Conservation (phyloP, 306 rosid genomes). For the Trifolium pratense region DNA sequence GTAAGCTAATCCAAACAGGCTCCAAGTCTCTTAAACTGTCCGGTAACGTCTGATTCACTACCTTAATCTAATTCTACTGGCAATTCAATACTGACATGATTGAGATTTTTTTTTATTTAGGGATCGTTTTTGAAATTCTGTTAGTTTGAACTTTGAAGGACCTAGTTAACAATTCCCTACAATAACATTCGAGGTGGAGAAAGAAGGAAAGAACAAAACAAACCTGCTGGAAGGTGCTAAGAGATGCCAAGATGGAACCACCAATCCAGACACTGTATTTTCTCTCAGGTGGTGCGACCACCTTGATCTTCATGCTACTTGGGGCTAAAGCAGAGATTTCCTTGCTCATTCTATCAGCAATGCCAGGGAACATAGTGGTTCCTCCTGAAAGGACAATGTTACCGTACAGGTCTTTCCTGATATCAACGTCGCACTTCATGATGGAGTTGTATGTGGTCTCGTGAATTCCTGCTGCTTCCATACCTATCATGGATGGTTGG, state of each 20-base stretch:
- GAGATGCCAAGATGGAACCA: constrained; percentile 98
- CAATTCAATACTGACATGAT: background rate
- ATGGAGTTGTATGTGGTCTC: constrained; percentile 99
- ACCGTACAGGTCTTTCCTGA: constrained; percentile 95
- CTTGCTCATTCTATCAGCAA: constrained; percentile 98
- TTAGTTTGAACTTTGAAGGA: background rate
- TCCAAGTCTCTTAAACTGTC: too few relatives aligned
- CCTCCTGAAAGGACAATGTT: constrained; percentile 99
- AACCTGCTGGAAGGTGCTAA: constrained; percentile 99
- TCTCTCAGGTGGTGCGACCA: constrained; percentile 98
- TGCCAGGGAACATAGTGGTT: constrained; percentile 96
- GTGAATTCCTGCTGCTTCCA: constrained; percentile 99
- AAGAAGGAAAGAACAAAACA: constrained; percentile 30
- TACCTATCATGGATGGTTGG: constrained; percentile 95
- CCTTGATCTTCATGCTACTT: constrained; percentile 99
- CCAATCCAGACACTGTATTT: constrained; percentile 99
- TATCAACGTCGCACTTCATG: constrained; percentile 98
- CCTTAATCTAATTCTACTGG: too few relatives aligned
- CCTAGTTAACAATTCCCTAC: background rate
- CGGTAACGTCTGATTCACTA: too few relatives aligned
- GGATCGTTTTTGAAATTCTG: background rate
- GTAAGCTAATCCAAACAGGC: too few relatives aligned
- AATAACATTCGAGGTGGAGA: constrained; percentile 7
- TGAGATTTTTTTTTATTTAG: background rate
- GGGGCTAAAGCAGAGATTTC: constrained; percentile 98